Conservation (phyloP, 1,139 yeast species). For the Pichia sp. region DNA sequence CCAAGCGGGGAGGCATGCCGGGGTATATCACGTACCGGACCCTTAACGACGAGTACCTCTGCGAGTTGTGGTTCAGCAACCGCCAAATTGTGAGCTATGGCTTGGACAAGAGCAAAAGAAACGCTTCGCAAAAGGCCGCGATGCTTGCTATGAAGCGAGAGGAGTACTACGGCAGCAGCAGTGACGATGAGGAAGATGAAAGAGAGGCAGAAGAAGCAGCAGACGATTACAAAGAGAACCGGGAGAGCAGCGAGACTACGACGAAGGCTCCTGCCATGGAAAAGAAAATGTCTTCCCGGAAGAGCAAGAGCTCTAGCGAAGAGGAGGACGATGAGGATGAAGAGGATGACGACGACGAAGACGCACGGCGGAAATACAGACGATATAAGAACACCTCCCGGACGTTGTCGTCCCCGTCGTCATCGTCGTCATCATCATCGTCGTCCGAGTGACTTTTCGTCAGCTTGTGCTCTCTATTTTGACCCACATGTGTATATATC, state of each 20-base stretch:
- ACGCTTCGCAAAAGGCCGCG: constrained; percentile 23
- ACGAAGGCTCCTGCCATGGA: neutral
- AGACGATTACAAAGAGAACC: neutral
- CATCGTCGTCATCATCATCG: neutral
- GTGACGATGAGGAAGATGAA: neutral
- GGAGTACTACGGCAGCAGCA: constrained; percentile 14
- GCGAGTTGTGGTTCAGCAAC: constrained; percentile 19
- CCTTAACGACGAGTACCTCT: constrained; percentile 10
- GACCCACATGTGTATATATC: too few species aligned
- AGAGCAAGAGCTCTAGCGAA: neutral
- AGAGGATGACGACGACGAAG: neutral
- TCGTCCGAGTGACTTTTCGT: neutral
- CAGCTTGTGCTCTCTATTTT: neutral
- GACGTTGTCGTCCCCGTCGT: neutral
- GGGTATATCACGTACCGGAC: constrained; percentile 15
- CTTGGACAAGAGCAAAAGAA: constrained; percentile 17
- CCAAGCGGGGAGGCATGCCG: constrained; percentile 15
- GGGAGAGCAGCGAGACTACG: neutral
- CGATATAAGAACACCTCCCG: neutral
- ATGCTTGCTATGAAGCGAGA: constrained; percentile 20
- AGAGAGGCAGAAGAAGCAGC: constrained; percentile 1
- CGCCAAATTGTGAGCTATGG: constrained; percentile 21
- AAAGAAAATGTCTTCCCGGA: neutral
- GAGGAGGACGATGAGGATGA: neutral
- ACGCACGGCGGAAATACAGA: neutral